A percentile compares a stretch with the other conserved stretches of the same genome.
These are phyloP conservation scores for Emericellopsis atlantica DNA, from an alignment of 2,329 filamentous ascomycete genomes.

Conservation along the genomic window DNA sequence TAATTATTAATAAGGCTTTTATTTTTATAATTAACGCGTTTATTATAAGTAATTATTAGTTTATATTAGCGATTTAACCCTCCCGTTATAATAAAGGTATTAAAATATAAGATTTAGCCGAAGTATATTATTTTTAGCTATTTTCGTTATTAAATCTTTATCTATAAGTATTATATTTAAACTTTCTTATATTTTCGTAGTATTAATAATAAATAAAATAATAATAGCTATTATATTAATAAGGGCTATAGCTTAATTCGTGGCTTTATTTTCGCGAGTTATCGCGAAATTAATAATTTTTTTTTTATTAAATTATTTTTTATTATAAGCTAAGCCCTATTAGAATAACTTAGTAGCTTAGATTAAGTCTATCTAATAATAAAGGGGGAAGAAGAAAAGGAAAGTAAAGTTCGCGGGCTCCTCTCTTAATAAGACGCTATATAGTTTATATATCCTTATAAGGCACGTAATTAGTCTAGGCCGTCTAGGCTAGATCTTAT, in stretches of 20 bases:
- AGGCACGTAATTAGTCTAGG: too few relatives aligned
- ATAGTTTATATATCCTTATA: too few relatives aligned
- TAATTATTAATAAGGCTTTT: slow-evolving; percentile 1
- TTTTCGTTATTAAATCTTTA: slow-evolving; percentile 1
- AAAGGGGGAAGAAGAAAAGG: too few relatives aligned
- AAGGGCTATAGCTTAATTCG: not conserved
- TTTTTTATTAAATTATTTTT: not conserved
- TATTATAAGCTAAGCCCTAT: too few relatives aligned
- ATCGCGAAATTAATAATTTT: not conserved
- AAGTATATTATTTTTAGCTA: not conserved
- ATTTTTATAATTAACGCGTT: slow-evolving; percentile 1
- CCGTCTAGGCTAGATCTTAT: too few relatives aligned
- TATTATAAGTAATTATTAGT: not conserved
- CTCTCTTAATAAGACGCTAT: too few relatives aligned
- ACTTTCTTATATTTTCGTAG: not conserved
- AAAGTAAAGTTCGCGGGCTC: too few relatives aligned
- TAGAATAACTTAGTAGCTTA: too few relatives aligned
- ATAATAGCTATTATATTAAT: not conserved
- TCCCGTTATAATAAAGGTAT: not conserved
- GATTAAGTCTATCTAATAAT: too few relatives aligned
- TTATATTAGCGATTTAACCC: not conserved
- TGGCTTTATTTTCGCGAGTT: not conserved
- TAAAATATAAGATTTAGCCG: not conserved
- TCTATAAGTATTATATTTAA: slow-evolving; percentile 1
- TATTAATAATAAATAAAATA: not conserved